Conservation (phyloP, 2,329 filamentous ascomycete genomes). For the Cytospora piceicola region DNA sequence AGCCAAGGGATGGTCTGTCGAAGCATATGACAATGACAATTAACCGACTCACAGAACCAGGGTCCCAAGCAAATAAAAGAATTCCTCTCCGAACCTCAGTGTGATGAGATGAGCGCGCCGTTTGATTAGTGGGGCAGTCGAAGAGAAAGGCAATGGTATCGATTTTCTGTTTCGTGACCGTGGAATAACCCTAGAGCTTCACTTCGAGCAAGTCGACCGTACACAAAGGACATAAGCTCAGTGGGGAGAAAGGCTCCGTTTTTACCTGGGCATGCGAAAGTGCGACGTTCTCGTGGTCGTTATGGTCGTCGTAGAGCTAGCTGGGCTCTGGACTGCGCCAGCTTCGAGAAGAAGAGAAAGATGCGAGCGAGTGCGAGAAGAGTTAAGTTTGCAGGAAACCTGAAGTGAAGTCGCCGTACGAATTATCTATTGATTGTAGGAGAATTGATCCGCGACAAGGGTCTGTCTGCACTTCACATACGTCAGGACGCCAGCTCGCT, state of each 20-base stretch:
- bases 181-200: background rate
- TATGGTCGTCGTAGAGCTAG: constrained; percentile 5
- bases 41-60: constrained; percentile 18
- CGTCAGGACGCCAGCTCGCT: constrained; percentile 29
- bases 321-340: background rate
- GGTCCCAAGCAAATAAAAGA: background rate
- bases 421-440: constrained; percentile 24
- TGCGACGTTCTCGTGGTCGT: background rate
- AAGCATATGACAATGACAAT: constrained; percentile 19
- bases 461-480: constrained; percentile 26
- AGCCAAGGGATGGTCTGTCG: constrained; percentile 13
- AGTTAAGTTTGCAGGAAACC: constrained; percentile 18
- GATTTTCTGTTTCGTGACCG: background rate
- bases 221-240: background rate
- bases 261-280: background rate
- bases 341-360: constrained; percentile 8
- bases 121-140: background rate
- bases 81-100: background rate
- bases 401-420: constrained; percentile 21
- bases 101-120: background rate
- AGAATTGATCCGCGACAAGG: constrained; percentile 27
- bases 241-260: background rate
- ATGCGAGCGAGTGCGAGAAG: constrained; percentile 7
- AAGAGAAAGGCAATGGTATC: background rate
- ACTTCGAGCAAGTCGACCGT: background rate